These are phyloP conservation scores for Emergomyces pasteurianus DNA, from an alignment of 2,329 filamentous ascomycete genomes.

Conservation along the genomic window DNA sequence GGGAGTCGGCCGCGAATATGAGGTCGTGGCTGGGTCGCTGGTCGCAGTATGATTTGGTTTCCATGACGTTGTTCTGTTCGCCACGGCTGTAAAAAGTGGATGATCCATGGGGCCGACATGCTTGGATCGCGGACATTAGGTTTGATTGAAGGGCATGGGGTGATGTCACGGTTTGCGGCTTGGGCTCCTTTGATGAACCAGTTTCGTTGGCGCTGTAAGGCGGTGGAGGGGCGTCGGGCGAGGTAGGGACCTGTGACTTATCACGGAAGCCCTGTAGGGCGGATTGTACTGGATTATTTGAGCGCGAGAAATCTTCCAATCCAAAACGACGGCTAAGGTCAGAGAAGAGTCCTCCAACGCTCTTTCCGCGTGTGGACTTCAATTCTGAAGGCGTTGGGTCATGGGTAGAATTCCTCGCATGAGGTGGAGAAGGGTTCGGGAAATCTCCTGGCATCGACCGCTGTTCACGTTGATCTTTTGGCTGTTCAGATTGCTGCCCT, in stretches of 20 bases:
- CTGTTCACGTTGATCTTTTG: constrained; percentile 19
- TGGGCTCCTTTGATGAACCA: constrained; percentile 13
- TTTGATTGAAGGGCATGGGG: constrained; percentile 34
- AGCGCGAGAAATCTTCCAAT: constrained; percentile 40
- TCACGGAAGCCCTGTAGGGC: constrained; percentile 19
- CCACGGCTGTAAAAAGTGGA: constrained; percentile 61
- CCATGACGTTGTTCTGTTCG: constrained; percentile 59
- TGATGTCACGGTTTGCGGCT: constrained; percentile 23
- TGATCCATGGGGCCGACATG: constrained; percentile 66
- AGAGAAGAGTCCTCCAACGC: constrained; percentile 52
- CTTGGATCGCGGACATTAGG: constrained; percentile 64
- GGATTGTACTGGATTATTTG: constrained; percentile 20
- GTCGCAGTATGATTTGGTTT: constrained; percentile 81
- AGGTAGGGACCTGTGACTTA: constrained; percentile 5
- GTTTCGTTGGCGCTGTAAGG: constrained; percentile 29
- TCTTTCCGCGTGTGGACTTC: constrained; percentile 31
- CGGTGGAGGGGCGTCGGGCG: constrained; percentile 21
- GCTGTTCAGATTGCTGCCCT: constrained; percentile 15
- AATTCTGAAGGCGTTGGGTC: constrained; percentile 2
- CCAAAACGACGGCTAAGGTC: constrained; percentile 57
- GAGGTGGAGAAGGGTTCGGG: constrained; percentile 47
- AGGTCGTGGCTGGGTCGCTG: constrained; percentile 62
- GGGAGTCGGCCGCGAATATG: constrained; percentile 54
- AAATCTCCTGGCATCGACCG: constrained; percentile 64
- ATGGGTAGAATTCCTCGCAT: neutral